These are phyloP conservation scores for Coemansia sp. DNA, from an alignment of 192 early-diverging fungal genomes.

Conservation along the genomic window DNA sequence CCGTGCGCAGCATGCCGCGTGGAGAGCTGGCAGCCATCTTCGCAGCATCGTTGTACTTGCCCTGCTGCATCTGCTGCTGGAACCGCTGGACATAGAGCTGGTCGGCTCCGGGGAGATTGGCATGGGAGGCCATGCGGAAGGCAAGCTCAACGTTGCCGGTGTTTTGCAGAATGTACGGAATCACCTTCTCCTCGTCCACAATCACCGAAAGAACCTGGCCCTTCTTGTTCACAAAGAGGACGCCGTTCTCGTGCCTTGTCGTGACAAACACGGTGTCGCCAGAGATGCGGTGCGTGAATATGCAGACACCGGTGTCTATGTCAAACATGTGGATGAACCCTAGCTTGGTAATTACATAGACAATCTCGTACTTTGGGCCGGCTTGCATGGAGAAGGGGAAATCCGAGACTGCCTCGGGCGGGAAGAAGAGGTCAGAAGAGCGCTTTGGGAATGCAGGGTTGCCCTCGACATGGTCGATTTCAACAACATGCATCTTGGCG, in stretches of 20 bases:
- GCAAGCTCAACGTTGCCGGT: conserved; percentile 89
- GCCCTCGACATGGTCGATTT: conserved; percentile 93
- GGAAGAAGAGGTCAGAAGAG: conserved; percentile 93
- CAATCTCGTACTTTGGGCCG: conserved; percentile 89
- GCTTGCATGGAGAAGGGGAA: conserved; percentile 98
- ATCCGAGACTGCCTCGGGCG: conserved; percentile 90
- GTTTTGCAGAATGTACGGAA: conserved; percentile 85
- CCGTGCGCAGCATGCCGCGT: conserved; percentile 90
- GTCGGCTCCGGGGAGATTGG: conserved; percentile 90
- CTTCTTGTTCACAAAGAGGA: conserved; percentile 95
- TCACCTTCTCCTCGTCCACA: conserved; percentile 85
- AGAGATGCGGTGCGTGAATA: conserved; percentile 97
- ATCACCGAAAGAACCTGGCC: conserved; percentile 94
- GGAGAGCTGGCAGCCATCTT: conserved; percentile 96
- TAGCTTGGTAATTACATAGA: conserved; percentile 96
- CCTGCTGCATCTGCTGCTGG: conserved; percentile 75
- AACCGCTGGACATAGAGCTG: conserved; percentile 90
- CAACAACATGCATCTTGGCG: conserved; percentile 94
- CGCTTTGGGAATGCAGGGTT: conserved; percentile 88
- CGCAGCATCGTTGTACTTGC: conserved; percentile 84
- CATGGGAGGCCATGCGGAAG: conserved; percentile 83
- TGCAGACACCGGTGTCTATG: conserved; percentile 88
- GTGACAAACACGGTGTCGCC: conserved; percentile 99
- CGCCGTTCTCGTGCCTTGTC: conserved; percentile 85
- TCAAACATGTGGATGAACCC: conserved; percentile 98